Conservation (phyloP, 345 rosid genomes). For the Ailanthus altissimus region DNA sequence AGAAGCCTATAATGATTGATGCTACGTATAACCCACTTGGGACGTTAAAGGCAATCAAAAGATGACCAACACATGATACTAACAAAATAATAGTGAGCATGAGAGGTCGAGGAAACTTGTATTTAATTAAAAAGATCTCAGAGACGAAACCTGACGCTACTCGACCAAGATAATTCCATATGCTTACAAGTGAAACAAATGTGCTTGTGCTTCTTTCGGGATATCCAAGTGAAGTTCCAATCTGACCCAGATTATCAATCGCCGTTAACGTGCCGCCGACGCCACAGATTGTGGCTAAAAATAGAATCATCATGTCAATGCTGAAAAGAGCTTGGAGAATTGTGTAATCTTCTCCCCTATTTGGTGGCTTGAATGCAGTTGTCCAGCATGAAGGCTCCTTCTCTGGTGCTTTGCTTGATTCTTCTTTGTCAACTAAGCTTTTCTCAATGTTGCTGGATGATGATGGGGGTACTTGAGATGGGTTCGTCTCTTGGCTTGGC, state of each 20-base stretch:
- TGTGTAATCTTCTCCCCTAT: conserved; percentile 62
- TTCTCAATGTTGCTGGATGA: neutral
- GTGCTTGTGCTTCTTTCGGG: conserved; percentile 46
- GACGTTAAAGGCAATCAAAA: conserved; percentile 48
- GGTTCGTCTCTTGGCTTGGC: conserved; percentile 6
- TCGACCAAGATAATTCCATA: conserved; percentile 65
- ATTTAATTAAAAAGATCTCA: conserved; percentile 43
- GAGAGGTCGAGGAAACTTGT: conserved; percentile 53
- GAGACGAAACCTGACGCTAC: conserved; percentile 57
- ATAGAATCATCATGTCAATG: conserved; percentile 58
- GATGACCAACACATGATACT: conserved; percentile 51
- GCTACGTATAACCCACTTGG: conserved; percentile 51
- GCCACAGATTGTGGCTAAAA: conserved; percentile 57
- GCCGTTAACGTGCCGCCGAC: conserved; percentile 62
- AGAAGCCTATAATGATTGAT: conserved; percentile 55
- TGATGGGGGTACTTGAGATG: neutral
- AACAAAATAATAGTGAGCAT: conserved; percentile 47
- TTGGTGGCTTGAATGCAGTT: conserved; percentile 48
- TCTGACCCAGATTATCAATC: conserved; percentile 67
- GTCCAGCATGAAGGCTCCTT: conserved; percentile 50
- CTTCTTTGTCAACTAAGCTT: neutral
- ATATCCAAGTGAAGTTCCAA: conserved; percentile 57
- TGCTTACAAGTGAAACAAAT: conserved; percentile 62
- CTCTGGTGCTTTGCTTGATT: neutral
- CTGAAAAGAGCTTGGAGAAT: conserved; percentile 64